Conservation (phyloP, 306 rosid genomes). For the Sicyos edulis region DNA sequence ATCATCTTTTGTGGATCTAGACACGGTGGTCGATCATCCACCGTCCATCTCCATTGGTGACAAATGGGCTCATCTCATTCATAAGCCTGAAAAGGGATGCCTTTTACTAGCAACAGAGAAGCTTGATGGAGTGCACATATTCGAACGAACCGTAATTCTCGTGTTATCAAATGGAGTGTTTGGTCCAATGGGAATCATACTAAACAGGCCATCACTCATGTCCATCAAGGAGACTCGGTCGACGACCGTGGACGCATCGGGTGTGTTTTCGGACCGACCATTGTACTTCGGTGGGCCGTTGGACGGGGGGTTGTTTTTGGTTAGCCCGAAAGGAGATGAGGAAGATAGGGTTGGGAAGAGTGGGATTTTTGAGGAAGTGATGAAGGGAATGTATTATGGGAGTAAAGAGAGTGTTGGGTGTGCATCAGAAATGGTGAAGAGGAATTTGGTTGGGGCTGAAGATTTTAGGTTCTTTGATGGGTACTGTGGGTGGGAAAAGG, state of each 20-base stretch:
- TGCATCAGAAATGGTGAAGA: constrained; percentile 80
- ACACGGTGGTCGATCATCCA: constrained; percentile 34
- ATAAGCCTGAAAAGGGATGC: constrained; percentile 85
- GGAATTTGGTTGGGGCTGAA: constrained; percentile 44
- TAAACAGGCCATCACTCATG: constrained; percentile 76
- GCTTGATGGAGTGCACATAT: constrained; percentile 85
- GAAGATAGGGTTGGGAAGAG: constrained; percentile 46
- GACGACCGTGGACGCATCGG: constrained; percentile 49
- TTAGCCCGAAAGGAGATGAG: constrained; percentile 41
- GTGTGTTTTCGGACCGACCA: constrained; percentile 58
- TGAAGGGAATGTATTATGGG: constrained; percentile 80
- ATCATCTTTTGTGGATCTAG: constrained; percentile 36
- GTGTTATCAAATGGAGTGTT: constrained; percentile 56
- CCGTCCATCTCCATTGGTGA: constrained; percentile 49
- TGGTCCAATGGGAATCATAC: constrained; percentile 73
- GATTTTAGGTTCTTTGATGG: constrained; percentile 92
- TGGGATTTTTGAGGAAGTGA: constrained; percentile 73
- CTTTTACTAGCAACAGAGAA: constrained; percentile 67
- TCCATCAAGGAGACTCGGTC: constrained; percentile 80
- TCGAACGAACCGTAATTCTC: constrained; percentile 66
- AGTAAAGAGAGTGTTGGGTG: constrained; percentile 71
- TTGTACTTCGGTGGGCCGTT: constrained; percentile 87
- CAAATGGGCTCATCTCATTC: constrained; percentile 82
- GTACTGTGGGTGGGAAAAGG: constrained; percentile 82
- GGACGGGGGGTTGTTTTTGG: constrained; percentile 63